These are phyloP conservation scores for Umbilicaria muhlenbergii DNA, from an alignment of 495 filamentous ascomycete species.

Conservation along the genomic window DNA sequence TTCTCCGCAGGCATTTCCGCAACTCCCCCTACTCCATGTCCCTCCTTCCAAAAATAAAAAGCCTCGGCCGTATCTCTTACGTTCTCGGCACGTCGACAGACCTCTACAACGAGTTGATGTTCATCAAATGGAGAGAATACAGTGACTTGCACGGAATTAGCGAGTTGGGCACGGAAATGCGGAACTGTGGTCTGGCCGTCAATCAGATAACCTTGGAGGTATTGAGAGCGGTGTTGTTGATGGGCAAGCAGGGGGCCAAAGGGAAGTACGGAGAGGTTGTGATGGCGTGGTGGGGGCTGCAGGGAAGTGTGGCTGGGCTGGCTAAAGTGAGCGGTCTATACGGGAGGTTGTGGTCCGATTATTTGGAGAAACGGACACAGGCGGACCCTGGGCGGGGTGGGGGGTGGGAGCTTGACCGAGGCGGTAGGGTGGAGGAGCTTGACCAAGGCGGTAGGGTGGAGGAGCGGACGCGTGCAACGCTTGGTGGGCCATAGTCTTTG, in stretches of 20 bases:
- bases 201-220: slow-evolving; percentile 39
- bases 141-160: slow-evolving; percentile 44
- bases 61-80: slow-evolving; percentile 51
- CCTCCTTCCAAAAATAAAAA: slow-evolving; percentile 54
- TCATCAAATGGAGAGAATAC: slow-evolving; percentile 45
- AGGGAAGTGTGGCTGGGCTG: slow-evolving; percentile 6
- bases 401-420: neutral
- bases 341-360: neutral
- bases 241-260: slow-evolving; percentile 14
- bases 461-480: neutral
- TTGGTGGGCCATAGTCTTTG: neutral
- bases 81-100: slow-evolving; percentile 55
- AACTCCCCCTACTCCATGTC: slow-evolving; percentile 43
- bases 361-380: neutral
- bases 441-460: neutral
- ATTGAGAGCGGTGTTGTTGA: slow-evolving; percentile 21
- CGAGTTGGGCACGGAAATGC: slow-evolving; percentile 62
- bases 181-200: slow-evolving; percentile 46
- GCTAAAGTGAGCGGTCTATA: neutral
- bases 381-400: neutral
- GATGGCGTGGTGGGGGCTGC: slow-evolving; percentile 24
- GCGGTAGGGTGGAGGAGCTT: neutral
- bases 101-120: slow-evolving; percentile 61
- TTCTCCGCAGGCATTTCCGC: slow-evolving; percentile 45
- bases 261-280: neutral